Evolutionary conservation across 345 rosid genomes (phyloP).

Genomic region (Euclidium syriacum): DNA sequence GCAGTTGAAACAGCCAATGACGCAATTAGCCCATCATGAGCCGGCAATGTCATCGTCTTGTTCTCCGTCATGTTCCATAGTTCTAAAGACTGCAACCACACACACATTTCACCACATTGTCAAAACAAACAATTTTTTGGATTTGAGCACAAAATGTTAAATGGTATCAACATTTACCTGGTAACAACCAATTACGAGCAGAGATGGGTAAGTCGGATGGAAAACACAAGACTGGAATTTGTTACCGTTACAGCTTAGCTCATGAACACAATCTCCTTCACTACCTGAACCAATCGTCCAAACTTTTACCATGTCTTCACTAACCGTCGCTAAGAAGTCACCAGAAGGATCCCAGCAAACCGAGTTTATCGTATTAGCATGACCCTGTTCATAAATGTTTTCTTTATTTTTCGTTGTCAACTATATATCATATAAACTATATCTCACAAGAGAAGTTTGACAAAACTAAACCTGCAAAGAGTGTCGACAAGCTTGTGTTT

Average conservation of each 20-base stretch:
- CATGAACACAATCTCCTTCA: conserved; percentile 86
- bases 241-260: conserved; percentile 84
- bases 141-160: not conserved
- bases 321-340: conserved; percentile 78
- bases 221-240: conserved; percentile 86
- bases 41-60: conserved; percentile 70
- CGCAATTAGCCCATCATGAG: conserved; percentile 78
- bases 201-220: conserved; percentile 65
- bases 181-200: conserved; percentile 89
- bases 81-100: conserved; percentile 72
- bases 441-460: not conserved
- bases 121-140: no score
- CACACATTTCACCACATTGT: no score
- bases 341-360: conserved; percentile 95
- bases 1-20: conserved; percentile 67
- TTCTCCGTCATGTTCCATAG: conserved; percentile 88
- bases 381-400: conserved; percentile 46
- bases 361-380: conserved; percentile 65
- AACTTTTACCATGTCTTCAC: conserved; percentile 89
- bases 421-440: not conserved
- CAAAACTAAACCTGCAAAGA: conserved; percentile 56
- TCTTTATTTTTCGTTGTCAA: not conserved
- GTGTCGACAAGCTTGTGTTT: conserved; percentile 68
- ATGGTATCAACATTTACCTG: conserved; percentile 48
- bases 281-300: conserved; percentile 85